Evolutionary conservation across 495 filamentous ascomycete species (phyloP).

Genomic region (Acidiella bohemica): DNA sequence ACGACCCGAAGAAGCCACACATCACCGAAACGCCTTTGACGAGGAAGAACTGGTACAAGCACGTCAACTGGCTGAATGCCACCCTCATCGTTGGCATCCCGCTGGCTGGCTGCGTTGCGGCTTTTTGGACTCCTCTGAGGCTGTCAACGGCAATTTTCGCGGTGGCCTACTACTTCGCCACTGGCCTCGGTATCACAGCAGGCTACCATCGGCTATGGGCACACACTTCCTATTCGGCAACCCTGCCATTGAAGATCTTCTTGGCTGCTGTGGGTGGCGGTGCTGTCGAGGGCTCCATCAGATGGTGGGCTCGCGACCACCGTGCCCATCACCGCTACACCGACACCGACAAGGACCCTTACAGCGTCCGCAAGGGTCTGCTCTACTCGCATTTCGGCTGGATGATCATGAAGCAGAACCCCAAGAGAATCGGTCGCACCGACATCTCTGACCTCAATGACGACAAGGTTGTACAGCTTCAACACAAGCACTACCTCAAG

Average conservation of each 20-base stretch:
- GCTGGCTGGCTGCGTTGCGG: constrained; percentile 55
- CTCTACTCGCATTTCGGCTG: constrained; percentile 91
- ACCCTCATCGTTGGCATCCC: constrained; percentile 78
- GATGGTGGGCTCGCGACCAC: constrained; percentile 97
- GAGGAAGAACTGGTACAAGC: constrained; percentile 82
- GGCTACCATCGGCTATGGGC: constrained; percentile 79
- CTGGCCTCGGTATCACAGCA: constrained; percentile 78
- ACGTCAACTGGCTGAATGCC: constrained; percentile 78
- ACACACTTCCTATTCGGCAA: constrained; percentile 89
- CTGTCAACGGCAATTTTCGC: constrained; percentile 68
- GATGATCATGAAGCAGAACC: constrained; percentile 42
- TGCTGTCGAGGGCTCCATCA: constrained; percentile 87
- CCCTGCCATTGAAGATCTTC: constrained; percentile 76
- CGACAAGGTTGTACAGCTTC: constrained; percentile 84
- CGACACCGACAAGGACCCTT: constrained; percentile 98
- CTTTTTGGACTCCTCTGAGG: constrained; percentile 70
- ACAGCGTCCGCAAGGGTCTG: constrained; percentile 95
- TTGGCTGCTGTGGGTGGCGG: constrained; percentile 84
- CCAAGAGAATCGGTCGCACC: constrained; percentile 58
- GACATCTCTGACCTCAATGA: constrained; percentile 96
- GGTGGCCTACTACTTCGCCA: constrained; percentile 81
- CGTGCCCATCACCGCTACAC: constrained; percentile 97
- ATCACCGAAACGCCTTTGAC: constrained; percentile 52
- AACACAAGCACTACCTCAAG: constrained; percentile 89
- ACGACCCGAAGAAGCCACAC: constrained; percentile 35